Base-by-base conservation (phyloP, 306 rosid genomes). In the Sechiopsis laciniata region DNA sequence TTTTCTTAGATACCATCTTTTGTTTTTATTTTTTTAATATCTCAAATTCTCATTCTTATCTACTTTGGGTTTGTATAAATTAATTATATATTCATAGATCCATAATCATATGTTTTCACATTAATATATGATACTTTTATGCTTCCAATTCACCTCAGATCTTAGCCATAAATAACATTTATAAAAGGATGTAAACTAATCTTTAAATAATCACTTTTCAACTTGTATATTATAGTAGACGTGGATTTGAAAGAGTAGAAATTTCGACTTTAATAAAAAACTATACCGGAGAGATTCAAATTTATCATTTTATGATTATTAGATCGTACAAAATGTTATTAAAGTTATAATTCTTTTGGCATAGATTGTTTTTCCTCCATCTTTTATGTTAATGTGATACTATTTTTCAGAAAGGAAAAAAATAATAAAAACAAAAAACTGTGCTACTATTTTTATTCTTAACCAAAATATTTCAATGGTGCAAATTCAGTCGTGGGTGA, bases 21-120 rank as follows among this genome's bases (percentile, higher is more conserved):
- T n/a, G n/a, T n/a, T 7, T 15, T 2, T 60, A 2, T 22, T 21
- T 10, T 1, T 22, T 59, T 40, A 5, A 40, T 40, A 6, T 40
- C 46, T 26, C 65, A 59, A 35, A 63, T 35, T 6, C 9, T 64
- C 70, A 9, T 64, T 9, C 70, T 64, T 64, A 64, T 64, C 70
- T 64, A 5, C 70, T 64, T 62, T 64, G 15, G 37, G 70, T 0
- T 26, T 26, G 19, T 60, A 60, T 61, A 29, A 61, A 60, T 10
- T 14, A 60, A 24, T 13, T 26, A 26, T 21, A 10, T 32, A 3
- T 32, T 62, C 6, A 29, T 7, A 26, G 46, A 59, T 26, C 4
- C 7, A 62, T 32, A 20, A 58, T 56, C 29, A 7, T 42, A 42
- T 6, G 4, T 55, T 55, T 55, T 17, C 10, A n/a, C n/a, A 55